phyloP scores from a whole-genome alignment of 179 eudicot genomes.

The Pouteria campechiana region DNA sequence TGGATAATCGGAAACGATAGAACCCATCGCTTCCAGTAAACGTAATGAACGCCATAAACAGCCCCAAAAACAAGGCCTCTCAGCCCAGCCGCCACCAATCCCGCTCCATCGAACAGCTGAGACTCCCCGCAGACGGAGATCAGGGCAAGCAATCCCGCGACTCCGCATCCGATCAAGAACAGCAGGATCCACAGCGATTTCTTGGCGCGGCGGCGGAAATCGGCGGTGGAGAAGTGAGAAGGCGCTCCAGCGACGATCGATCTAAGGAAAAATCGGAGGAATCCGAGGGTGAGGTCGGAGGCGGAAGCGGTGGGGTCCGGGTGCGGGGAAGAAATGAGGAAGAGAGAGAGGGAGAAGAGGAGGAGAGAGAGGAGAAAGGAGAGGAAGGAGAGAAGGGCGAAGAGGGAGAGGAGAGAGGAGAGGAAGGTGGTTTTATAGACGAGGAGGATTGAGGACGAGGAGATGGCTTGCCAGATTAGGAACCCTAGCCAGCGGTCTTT shows the following conservation, averaged over 20 bases:
- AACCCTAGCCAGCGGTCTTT: slow-evolving; percentile 55
- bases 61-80: slow-evolving; percentile 51
- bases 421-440: slow-evolving; percentile 30
- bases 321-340: slow-evolving; percentile 25
- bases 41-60: slow-evolving; percentile 45
- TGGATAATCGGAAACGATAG: slow-evolving; percentile 73
- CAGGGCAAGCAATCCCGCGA: slow-evolving; percentile 29
- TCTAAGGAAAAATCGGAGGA: slow-evolving; percentile 33
- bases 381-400: slow-evolving; percentile 12
- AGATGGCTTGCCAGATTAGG: slow-evolving; percentile 65
- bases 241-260: slow-evolving; percentile 13
- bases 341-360: slow-evolving; percentile 18
- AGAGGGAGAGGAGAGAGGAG: slow-evolving; percentile 16
- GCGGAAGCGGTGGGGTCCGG: slow-evolving; percentile 34
- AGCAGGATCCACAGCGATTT: slow-evolving; percentile 25
- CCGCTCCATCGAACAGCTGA: slow-evolving; percentile 17
- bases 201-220: slow-evolving; percentile 28
- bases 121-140: slow-evolving; percentile 19
- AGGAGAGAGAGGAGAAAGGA: slow-evolving; percentile 22
- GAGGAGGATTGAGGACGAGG: slow-evolving; percentile 25
- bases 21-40: slow-evolving; percentile 43
- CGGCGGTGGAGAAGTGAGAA: slow-evolving; percentile 3
- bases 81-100: slow-evolving; percentile 20
- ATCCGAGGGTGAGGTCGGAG: slow-evolving; percentile 22
- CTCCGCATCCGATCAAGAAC: slow-evolving; percentile 22